Conservation (phyloP, 83 land plant genomes). For the Larix sibirica region DNA sequence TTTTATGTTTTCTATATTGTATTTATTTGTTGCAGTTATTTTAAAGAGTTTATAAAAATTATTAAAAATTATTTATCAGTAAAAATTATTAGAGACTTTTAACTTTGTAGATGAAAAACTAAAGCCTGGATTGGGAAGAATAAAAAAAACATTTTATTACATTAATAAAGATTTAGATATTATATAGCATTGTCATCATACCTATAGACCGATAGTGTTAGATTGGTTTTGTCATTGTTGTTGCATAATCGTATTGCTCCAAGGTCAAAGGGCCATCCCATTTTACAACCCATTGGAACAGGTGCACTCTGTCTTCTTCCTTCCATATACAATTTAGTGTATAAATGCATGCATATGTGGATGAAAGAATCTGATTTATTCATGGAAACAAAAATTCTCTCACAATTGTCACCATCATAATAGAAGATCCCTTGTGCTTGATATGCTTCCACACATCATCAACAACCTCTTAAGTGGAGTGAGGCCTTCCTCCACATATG, state of each 20-base stretch:
- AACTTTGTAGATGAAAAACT: no score
- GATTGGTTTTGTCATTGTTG: no score
- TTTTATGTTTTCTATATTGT: no score
- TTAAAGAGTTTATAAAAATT: no score
- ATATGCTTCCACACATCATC: slow-evolving; percentile 13
- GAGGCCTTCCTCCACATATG: slow-evolving; percentile 19
- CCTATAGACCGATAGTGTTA: no score
- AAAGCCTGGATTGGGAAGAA: no score
- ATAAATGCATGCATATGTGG: neutral
- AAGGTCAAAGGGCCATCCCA: neutral
- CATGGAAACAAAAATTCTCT: slow-evolving; percentile 19
- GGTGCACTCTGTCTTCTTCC: slow-evolving; percentile 9
- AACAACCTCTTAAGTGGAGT: slow-evolving; percentile 10
- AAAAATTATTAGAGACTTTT: no score
- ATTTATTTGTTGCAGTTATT: no score
- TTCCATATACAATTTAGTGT: neutral
- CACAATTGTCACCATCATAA: slow-evolving; percentile 21
- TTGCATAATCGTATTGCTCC: neutral
- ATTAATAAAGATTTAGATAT: no score
- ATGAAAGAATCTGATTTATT: neutral
- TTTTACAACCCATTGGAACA: slow-evolving; percentile 19
- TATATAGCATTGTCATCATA: no score
- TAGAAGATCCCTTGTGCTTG: slow-evolving; percentile 17
- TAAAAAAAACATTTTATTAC: no score
- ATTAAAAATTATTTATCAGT: no score